Base-by-base conservation (phyloP, 495 filamentous ascomycete species). In the Tirmania nivea region DNA sequence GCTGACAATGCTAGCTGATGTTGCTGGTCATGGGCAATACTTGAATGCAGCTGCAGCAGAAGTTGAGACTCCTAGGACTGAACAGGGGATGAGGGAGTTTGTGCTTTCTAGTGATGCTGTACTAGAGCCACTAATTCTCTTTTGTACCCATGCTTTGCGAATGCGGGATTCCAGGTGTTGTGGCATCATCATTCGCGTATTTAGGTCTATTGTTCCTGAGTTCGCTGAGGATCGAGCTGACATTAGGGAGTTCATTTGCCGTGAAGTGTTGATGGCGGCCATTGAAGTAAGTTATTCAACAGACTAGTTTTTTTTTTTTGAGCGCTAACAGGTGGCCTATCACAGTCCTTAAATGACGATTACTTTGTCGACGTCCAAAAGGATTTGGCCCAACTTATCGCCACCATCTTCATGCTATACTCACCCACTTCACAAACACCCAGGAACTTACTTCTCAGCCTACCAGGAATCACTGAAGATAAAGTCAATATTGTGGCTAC, bases 341-440 rank as follows among this genome's bases (percentile, higher is more conserved):
- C 93, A 66, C 81, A 85, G 19, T 89, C 84, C 12, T 74, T 99
- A 34, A 81, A 96, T 66, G 90, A 96, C 53, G 77, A 86, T 0
- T 95, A 96, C 63, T 96, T 96, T 59, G 88, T 94, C 42, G 90
- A 99, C 54, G 77, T 88, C 61, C 90, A 99, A 61, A 92, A 86
- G 65, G 90, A 96, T 36, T 75, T 96, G 10, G 90, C 86, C 12
- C 73, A 79, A 35, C 74, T 94, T 5, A 94, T 99, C 58, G 87
- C 87, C 1, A 75, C 78, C 7, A 90, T 95, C 53, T 73, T 92
- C 63, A 71, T 79, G 6, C 70, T 81, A 20, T 94, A 94, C 63
- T 76, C 71, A 7, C 68, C 71, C 1, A 63, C 72, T 36, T 90
- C 82, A 35, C 50, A 68, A 0, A 81, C 78, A 8, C 76, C 80